Conservation (phyloP, 371 early-diverging fungal genomes). For the Batrachochytrium dendrobatidis region DNA sequence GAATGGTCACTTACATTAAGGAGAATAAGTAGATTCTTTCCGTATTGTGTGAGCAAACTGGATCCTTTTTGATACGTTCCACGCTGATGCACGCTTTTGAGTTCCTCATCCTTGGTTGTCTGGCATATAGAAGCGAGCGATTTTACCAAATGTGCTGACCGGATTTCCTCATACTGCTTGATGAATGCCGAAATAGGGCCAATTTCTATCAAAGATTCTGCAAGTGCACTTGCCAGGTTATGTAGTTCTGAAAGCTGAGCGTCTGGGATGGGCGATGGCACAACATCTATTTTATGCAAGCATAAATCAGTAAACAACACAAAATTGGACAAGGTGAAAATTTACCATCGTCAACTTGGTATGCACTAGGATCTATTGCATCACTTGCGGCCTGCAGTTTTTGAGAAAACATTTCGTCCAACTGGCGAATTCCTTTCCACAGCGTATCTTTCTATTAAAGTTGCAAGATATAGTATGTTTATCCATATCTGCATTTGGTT, state of each 20-base stretch:
- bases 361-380: constrained; percentile 38
- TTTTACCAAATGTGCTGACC: constrained; percentile 59
- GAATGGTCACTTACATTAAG: constrained; percentile 45
- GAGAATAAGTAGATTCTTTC: constrained; percentile 50
- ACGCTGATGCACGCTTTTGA: constrained; percentile 15
- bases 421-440: constrained; percentile 39
- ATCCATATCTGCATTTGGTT: neutral
- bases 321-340: too few relatives aligned
- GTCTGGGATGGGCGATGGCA: constrained; percentile 28
- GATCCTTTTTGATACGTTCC: constrained; percentile 57
- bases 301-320: too few relatives aligned
- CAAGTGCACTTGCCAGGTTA: constrained; percentile 17
- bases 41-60: constrained; percentile 55
- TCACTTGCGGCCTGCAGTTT: constrained; percentile 42
- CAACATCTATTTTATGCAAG: constrained; percentile 22
- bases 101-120: constrained; percentile 31
- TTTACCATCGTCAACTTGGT: neutral
- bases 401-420: constrained; percentile 46
- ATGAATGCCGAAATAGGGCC: constrained; percentile 30
- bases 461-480: neutral
- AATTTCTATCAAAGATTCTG: constrained; percentile 16
- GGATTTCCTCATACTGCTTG: constrained; percentile 65
- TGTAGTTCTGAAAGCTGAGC: constrained; percentile 13
- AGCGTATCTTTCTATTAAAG: constrained; percentile 31
- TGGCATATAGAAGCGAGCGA: constrained; percentile 52